Evolutionary conservation across 768 basidiomycete genomes (phyloP).

Genomic region (Chalciporus sphaerocephalus): DNA sequence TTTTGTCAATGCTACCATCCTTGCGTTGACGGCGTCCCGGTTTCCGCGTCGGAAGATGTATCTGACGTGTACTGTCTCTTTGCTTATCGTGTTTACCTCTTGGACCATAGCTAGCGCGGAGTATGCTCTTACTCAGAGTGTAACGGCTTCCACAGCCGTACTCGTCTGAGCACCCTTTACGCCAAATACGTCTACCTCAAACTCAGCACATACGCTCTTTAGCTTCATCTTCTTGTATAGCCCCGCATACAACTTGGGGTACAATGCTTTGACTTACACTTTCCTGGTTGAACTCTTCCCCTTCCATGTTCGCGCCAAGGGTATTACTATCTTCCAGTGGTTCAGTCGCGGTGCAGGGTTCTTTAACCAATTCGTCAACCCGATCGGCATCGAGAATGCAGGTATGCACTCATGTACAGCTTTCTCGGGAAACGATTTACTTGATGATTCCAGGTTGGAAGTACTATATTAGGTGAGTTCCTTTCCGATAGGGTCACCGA

Average conservation of each 20-base stretch:
- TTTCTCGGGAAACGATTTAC: background rate
- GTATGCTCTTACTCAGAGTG: conserved; percentile 13
- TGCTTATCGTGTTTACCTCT: conserved; percentile 11
- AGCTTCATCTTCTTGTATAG: conserved; percentile 21
- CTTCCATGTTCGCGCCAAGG: conserved; percentile 56
- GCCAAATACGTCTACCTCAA: background rate
- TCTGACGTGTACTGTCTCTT: conserved; percentile 13
- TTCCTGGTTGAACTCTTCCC: conserved; percentile 69
- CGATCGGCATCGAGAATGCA: conserved; percentile 12
- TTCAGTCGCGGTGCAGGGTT: conserved; percentile 40
- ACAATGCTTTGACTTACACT: conserved; percentile 19
- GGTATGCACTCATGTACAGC: conserved; percentile 1
- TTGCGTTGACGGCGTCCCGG: conserved; percentile 6
- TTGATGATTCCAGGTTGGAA: conserved; percentile 10
- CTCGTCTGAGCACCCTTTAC: conserved; percentile 6
- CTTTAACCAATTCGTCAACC: conserved; percentile 10
- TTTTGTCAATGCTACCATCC: conserved; percentile 3
- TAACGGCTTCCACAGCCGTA: conserved; percentile 3
- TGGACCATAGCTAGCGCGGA: conserved; percentile 20
- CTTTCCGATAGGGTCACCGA: no score
- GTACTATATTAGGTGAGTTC: conserved; percentile 13
- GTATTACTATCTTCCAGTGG: conserved; percentile 58
- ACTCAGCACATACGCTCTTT: background rate
- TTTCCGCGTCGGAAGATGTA: conserved; percentile 17
- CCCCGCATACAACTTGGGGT: conserved; percentile 14